These are phyloP conservation scores for Rosa persica DNA, from an alignment of 306 rosid species.

Conservation along the genomic window DNA sequence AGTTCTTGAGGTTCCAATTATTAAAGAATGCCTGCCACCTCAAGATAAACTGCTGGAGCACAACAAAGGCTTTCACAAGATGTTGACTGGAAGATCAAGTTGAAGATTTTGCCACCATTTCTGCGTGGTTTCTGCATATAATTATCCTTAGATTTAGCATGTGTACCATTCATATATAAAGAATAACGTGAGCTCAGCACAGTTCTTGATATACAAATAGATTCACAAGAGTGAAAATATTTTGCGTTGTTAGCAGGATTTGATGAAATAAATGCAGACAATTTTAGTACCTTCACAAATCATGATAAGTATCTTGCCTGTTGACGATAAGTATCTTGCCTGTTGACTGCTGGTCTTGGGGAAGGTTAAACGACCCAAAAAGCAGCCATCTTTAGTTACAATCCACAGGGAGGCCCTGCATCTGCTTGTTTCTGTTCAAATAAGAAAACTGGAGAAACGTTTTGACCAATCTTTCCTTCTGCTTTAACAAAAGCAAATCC, in stretches of 20 bases:
- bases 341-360: not conserved
- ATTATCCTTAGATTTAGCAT: not conserved
- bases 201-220: not conserved
- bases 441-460: not conserved
- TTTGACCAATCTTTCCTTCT: not conserved
- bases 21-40: constrained; percentile 42
- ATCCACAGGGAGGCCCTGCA: not conserved
- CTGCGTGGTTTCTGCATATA: not conserved
- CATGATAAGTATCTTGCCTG: not conserved
- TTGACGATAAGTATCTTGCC: not conserved
- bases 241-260: not conserved
- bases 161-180: not conserved
- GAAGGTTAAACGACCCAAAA: constrained; percentile 1
- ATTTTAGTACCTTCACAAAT: not conserved
- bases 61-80: constrained; percentile 22
- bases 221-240: not conserved
- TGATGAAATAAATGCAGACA: not conserved
- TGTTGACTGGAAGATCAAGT: constrained; percentile 33
- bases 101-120: constrained; percentile 15
- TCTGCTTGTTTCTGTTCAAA: not conserved
- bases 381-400: not conserved
- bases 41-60: constrained; percentile 35
- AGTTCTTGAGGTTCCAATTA: constrained; percentile 29
- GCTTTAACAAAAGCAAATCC: not conserved
- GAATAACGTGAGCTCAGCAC: not conserved